Evolutionary conservation across 345 rosid genomes (phyloP).

Genomic region (Anastatica hierochuntica): DNA sequence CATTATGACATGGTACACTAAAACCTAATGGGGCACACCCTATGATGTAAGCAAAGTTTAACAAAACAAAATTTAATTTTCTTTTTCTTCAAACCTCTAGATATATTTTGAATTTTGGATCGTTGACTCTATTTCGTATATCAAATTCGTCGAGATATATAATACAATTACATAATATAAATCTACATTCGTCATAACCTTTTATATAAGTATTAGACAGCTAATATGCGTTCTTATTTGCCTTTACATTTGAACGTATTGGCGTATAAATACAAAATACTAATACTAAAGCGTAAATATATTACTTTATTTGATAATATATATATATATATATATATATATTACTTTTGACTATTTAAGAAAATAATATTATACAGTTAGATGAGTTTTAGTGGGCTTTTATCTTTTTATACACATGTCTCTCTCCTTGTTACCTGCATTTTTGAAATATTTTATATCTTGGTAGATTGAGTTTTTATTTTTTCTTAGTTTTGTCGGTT

Average conservation of each 20-base stretch:
- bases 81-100: conserved; percentile 10
- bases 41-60: conserved; percentile 23
- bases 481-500: conserved; percentile 22
- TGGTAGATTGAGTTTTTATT: conserved; percentile 5
- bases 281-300: too few species aligned
- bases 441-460: conserved; percentile 16
- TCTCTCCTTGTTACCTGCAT: conserved; percentile 18
- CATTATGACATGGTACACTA: conserved; percentile 25
- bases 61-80: neutral
- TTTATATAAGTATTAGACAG: conserved; percentile 1
- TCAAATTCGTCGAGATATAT: neutral
- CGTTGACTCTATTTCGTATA: conserved; percentile 15
- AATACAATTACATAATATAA: neutral
- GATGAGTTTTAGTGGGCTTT: conserved; percentile 25
- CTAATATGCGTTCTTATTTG: neutral
- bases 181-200: neutral
- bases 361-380: conserved; percentile 5
- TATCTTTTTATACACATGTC: conserved; percentile 7
- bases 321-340: neutral
- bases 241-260: neutral
- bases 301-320: too few species aligned
- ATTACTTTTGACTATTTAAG: neutral
- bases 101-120: conserved; percentile 7
- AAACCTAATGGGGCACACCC: conserved; percentile 24
- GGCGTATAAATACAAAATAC: neutral